Evolutionary conservation across 495 filamentous ascomycete genomes (phyloP).

Genomic region (Tuber melanosporum): DNA sequence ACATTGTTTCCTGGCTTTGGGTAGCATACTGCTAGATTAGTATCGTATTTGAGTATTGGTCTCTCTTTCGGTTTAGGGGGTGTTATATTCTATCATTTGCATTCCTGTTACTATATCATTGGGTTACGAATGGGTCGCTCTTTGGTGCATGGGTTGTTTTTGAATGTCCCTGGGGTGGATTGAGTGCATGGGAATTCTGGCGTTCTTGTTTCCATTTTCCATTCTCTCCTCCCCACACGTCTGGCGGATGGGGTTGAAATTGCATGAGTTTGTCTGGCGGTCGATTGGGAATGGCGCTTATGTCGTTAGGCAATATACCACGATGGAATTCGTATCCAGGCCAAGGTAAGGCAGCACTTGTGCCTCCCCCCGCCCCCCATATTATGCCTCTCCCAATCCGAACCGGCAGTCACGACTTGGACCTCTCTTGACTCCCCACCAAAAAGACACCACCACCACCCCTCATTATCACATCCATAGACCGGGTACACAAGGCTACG

Average conservation of each 20-base stretch:
- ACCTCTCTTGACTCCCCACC: neutral
- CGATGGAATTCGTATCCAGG: neutral
- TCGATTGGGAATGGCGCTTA: neutral
- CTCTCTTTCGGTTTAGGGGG: neutral
- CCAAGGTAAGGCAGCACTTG: neutral
- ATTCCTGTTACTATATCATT: slow-evolving; percentile 12
- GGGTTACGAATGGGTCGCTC: neutral
- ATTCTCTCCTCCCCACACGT: neutral
- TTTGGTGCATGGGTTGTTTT: neutral
- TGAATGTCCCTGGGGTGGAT: neutral
- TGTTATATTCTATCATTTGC: slow-evolving; percentile 22
- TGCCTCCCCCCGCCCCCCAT: slow-evolving; percentile 10
- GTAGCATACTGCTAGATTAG: neutral
- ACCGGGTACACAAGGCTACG: neutral
- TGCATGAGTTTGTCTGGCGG: neutral
- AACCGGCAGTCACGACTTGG: neutral
- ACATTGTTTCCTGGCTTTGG: slow-evolving; percentile 31
- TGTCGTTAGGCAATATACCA: slow-evolving; percentile 1
- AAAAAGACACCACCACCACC: neutral
- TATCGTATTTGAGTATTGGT: neutral
- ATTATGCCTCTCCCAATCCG: neutral
- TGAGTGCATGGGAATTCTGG: slow-evolving; percentile 8
- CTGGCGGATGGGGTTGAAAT: neutral
- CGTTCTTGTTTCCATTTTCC: slow-evolving; percentile 6
- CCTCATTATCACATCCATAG: neutral